Base-by-base conservation (phyloP, 2,329 filamentous ascomycete genomes). In the Pestalotiopsis fici region DNA sequence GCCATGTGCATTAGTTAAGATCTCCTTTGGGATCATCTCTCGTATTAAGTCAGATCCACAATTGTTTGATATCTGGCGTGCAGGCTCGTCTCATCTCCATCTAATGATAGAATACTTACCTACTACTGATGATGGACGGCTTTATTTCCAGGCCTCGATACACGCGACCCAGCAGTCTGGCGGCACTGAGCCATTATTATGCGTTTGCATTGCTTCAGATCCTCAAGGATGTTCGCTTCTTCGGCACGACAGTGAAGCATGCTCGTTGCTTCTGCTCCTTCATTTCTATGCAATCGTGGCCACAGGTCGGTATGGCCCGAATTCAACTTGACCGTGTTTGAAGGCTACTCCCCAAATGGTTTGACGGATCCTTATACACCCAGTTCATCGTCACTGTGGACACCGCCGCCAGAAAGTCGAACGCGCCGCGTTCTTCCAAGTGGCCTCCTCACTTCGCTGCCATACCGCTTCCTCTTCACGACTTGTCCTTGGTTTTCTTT, bases 381-480 rank as follows among this genome's bases (percentile, higher is more conserved):
- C 74, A 74, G 72, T 60, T 74, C 72, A 55, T 74, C 72, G 31
- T 73, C 72, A 59, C 72, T 74, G 28, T 65, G 69, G 35, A 66
- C 67, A 66, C 69, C 66, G 5, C 65, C 65, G 9, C 67, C 67
- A 15, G 67, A 64, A 12, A 66, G 59, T 21, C 64, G 67, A 13
- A 70, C 55, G 15, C 69, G 65, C 47, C 68, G 66, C 61, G 67
- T 71, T 18, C 57, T 54, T 21, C 50, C 64, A 7, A 60, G 47
- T 21, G 66, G 27, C n/a, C 25, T 64, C 47, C 57, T 54, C 11
- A 27, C 35, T 25, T 25, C 47, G 9, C n/a, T n/a, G 28, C 61
- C 35, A 11, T 55, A 25, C 12, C 27, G 59, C 70, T 71, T 64
- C 23, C 43, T 35, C 43, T n/a, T 39, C 13, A 37, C 37, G 43